Base-by-base conservation (phyloP, 2,329 filamentous ascomycete genomes). In the Zarea fungicola region DNA sequence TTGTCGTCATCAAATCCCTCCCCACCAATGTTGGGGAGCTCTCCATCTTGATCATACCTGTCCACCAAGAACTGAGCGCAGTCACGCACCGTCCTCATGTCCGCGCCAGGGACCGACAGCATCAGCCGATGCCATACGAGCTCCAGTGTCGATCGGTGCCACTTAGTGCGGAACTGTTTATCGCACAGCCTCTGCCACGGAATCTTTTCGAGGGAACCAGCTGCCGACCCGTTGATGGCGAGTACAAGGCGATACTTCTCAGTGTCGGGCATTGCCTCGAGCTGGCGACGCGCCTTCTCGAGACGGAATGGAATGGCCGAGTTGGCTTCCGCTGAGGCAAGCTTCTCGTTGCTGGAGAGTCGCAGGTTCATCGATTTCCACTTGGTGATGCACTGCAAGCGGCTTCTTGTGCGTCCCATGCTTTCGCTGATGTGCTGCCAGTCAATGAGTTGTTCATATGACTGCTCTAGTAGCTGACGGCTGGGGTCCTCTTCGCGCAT, bases 311-410 rank as follows among this genome's bases (percentile, higher is more conserved):
- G 65, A 52, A 64, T 65, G 51, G 55, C 55, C 36, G 60, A 62
- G 31, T 65, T 60, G n/a, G 65, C 60, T 6, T 61, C 55, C 14
- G 55, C 52, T 1, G 65, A 66, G 10, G 55, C 57, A 11, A 67
- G 54, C 50, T 63, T 63, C 43, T 67, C 66, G 22, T 59, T 62
- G 16, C 61, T 61, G 6, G 60, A 51, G 2, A 61, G 60, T 39
- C 67, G 65, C 42, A 68, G 55, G 45, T 70, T 65, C 60, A 71
- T 62, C 7, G 65, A 55, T 51, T 77, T 78, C 82, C 84, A 89
- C 60, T 90, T 89, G 22, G 73, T 73, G 22, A 76, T 72, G 60
- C 85, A 89, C 61, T 88, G 84, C 21, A 87, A 73, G 3, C 82
- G 76, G 52, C 77, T 85, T 37, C 87, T 74, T 8, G 72, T 80